Base-by-base conservation (phyloP, 441 rosid species). In the Bruguiera hainesii region DNA sequence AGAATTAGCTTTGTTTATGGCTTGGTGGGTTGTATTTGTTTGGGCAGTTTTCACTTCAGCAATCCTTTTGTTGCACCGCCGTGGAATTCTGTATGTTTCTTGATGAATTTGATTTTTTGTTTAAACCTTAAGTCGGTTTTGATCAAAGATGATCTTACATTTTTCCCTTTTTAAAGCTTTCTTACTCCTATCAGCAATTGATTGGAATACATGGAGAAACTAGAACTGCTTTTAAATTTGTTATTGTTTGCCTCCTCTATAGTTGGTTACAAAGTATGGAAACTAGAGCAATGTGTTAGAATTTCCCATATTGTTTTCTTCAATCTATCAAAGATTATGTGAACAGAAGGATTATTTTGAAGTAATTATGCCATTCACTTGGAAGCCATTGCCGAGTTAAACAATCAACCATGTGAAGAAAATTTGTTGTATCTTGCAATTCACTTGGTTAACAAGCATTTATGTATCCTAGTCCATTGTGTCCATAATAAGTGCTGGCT, bases 21-120 rank as follows among this genome's bases (percentile, higher is more conserved):
- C 97, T 67, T 93, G 98, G 98, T 90, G 93, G 96, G 88, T 89
- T 61, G 60, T 87, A 37, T 89, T 89, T 75, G 77, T 89, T 59
- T 90, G 87, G 89, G 76, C 91, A 42, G 69, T 79, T 68, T 80
- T 80, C 71, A 75, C 91, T 70, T 84, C 91, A 29, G 75, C 79
- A 0, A 87, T 72, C 78, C 85, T 90, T 72, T 66, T 87, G 50
- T 80, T 90, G 68, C 90, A 87, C 71, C 87, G 96, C 1, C 82
- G 82, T 1, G 89, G 96, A 50, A 75, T 79, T 73, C 66, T 85
- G 56, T 87, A 85, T 66, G 83, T 93, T 71, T 93, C 90, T 30
- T 93, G 81, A 87, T 71, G 60, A 66, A 49, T 46, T 20, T 18
- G 33, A 16, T 55, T 53, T 51, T 72, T 56, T 52, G 61, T 64